Base-by-base conservation (phyloP, 768 basidiomycete genomes). In the Boletus subcaerulescens region DNA sequence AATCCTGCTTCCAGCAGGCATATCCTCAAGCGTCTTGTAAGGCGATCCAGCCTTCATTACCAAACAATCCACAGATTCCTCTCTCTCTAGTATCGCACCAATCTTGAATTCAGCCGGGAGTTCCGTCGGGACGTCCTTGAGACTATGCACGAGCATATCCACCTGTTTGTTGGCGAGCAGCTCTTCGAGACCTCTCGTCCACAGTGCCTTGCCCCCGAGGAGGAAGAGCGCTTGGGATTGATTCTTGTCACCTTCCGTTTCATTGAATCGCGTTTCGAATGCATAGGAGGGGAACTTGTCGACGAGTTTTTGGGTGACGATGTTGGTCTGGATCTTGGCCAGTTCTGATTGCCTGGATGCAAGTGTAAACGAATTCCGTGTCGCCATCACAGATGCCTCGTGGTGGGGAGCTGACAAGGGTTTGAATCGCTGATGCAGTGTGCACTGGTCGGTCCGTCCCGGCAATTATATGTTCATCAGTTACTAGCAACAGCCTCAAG, bases 111-210 rank as follows among this genome's bases (percentile, higher is more conserved):
- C 91, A 0, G 82, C 82, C 0, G 93, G 92, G 31, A 99, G 76
- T 7, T 77, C 77, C 2, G 96, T 98, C 4, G 96, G 96, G 32
- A 98, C 84, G 69, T 98, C 97, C 71, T 99, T 99, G 62, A 92
- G 76, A 35, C 82, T 85, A 73, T 99, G 96, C 18, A 98, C 85
- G 63, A 99, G 83, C 80, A 98, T 85, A 69, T 99, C 97, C 46
- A 95, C 88, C 13, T 78, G 74, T 31, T 79, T 74, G 42, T 85
- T 78, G 51, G 83, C 78, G 56, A 99, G 75, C 42, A 85, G 86
- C 18, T 90, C 88, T 68, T 99, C 97, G 50, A 99, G 84, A 63
- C 98, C 96, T 63, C 93, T 91, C 36, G 97, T 99, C 97, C 97
- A 99, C 29, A 98, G 72, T 0, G 89, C 81, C 68, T 92, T 93